Evolutionary conservation across 768 basidiomycete genomes (phyloP).

Genomic region (Phylloporus scabripes): DNA sequence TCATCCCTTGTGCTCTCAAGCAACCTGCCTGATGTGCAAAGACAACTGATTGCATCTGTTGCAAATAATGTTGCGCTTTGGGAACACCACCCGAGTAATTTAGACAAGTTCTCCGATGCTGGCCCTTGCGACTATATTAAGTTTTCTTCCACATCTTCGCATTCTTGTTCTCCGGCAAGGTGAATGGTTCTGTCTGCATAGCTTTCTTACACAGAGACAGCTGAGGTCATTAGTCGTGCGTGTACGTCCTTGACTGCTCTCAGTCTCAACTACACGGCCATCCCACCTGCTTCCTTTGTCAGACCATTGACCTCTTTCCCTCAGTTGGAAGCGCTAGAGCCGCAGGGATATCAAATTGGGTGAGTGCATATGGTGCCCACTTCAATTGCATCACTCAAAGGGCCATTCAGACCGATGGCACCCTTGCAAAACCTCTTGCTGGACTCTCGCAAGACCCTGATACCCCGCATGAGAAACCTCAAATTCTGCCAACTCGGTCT

Average conservation of each 20-base stretch:
- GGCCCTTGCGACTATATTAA: constrained; percentile 46
- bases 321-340: constrained; percentile 49
- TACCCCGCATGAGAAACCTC: constrained; percentile 44
- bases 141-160: constrained; percentile 39
- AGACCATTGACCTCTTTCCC: constrained; percentile 35
- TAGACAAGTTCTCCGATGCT: constrained; percentile 48
- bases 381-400: background rate
- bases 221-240: constrained; percentile 36
- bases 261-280: constrained; percentile 60
- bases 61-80: constrained; percentile 29
- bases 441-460: constrained; percentile 21
- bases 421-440: constrained; percentile 42
- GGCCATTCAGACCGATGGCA: constrained; percentile 45
- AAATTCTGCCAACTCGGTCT: constrained; percentile 55
- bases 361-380: constrained; percentile 22
- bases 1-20: constrained; percentile 41
- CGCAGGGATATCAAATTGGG: constrained; percentile 60
- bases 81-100: constrained; percentile 46
- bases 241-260: constrained; percentile 42
- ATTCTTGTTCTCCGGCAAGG: constrained; percentile 53
- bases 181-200: background rate
- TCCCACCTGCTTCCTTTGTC: constrained; percentile 43
- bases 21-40: constrained; percentile 48
- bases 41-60: constrained; percentile 45
- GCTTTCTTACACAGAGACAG: constrained; percentile 35